Conservation (phyloP, 495 filamentous ascomycete genomes). For the Astrocystis sublimbata region DNA sequence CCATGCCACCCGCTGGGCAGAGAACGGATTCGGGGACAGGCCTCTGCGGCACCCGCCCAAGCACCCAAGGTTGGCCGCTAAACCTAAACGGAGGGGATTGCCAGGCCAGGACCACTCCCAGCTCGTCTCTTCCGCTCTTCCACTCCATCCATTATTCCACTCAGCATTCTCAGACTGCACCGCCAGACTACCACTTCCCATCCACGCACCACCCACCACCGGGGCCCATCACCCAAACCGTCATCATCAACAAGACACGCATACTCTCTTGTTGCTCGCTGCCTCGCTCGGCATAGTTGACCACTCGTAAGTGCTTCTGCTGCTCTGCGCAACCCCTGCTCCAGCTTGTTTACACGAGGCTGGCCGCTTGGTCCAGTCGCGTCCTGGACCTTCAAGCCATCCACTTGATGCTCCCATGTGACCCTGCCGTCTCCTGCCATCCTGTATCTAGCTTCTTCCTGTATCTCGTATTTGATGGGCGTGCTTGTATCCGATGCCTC, state of each 20-base stretch:
- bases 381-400: conserved; percentile 44
- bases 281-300: conserved; percentile 26
- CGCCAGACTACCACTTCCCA: conserved; percentile 33
- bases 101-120: conserved; percentile 15
- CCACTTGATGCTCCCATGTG: conserved; percentile 43
- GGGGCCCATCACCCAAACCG: conserved; percentile 27
- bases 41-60: too few species aligned
- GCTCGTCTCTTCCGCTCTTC: conserved; percentile 21
- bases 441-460: conserved; percentile 32
- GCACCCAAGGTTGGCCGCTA: too few species aligned
- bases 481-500: conserved; percentile 26
- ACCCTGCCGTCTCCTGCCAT: conserved; percentile 35
- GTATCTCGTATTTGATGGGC: conserved; percentile 38
- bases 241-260: conserved; percentile 26
- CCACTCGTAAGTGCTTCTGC: conserved; percentile 35
- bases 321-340: conserved; percentile 18
- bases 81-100: conserved; percentile 10
- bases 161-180: conserved; percentile 39
- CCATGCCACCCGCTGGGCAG: too few species aligned
- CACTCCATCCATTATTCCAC: conserved; percentile 34
- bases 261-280: conserved; percentile 21
- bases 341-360: conserved; percentile 31
- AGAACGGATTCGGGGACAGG: too few species aligned
- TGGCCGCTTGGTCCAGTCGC: conserved; percentile 26
- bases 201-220: conserved; percentile 36